These are phyloP conservation scores for Ambispora gerdemannii DNA, from an alignment of 192 early-diverging fungal species.

Conservation along the genomic window DNA sequence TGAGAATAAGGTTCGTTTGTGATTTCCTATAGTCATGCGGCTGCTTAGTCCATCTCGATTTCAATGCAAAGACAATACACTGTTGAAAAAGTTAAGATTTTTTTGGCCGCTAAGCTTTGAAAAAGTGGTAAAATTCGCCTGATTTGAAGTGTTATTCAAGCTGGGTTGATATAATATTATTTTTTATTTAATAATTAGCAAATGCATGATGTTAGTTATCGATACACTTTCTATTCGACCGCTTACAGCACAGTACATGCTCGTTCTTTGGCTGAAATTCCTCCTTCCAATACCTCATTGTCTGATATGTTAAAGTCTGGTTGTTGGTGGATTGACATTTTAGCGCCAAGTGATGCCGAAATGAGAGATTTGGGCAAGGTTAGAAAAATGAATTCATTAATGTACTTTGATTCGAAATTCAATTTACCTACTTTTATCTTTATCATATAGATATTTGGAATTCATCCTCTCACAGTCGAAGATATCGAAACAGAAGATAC, in stretches of 20 bases:
- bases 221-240: constrained; percentile 43
- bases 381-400: constrained; percentile 7
- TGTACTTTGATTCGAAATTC: background rate
- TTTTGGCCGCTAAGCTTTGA: too few species aligned
- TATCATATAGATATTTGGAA: constrained; percentile 52
- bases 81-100: too few species aligned
- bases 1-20: constrained; percentile 24
- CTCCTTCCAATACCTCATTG: constrained; percentile 26
- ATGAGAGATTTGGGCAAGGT: constrained; percentile 58
- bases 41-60: too few species aligned
- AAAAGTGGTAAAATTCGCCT: too few species aligned
- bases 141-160: too few species aligned
- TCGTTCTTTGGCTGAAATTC: constrained; percentile 34
- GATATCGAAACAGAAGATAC: constrained; percentile 85
- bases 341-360: constrained; percentile 51
- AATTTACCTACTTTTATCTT: background rate
- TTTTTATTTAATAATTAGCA: constrained; percentile 27
- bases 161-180: too few species aligned
- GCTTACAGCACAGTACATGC: constrained; percentile 37
- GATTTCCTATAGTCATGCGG: too few species aligned
- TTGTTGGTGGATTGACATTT: constrained; percentile 75
- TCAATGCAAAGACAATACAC: too few species aligned
- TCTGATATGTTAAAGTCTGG: constrained; percentile 46
- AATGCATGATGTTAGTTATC: constrained; percentile 16
- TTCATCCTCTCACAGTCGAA: constrained; percentile 80